Evolutionary conservation across 2,329 filamentous ascomycete species (phyloP).

Genomic region (Piedraia hortae): DNA sequence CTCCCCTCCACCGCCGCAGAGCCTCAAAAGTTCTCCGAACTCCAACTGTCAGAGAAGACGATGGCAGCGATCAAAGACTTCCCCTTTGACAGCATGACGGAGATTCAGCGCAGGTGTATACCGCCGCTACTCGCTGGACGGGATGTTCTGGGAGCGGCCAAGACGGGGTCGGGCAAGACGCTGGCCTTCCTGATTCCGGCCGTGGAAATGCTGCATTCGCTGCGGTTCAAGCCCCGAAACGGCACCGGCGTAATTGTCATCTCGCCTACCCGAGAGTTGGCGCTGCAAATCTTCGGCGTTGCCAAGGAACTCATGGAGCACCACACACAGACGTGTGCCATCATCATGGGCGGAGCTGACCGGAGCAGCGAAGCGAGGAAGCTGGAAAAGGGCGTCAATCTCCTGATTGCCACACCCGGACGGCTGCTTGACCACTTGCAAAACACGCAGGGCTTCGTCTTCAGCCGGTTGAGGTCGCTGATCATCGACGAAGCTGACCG

Average conservation of each 20-base stretch:
- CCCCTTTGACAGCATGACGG: conserved; percentile 87
- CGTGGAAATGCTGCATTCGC: conserved; percentile 67
- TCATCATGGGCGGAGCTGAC: conserved; percentile 89
- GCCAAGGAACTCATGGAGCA: conserved; percentile 76
- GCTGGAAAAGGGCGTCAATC: conserved; percentile 75
- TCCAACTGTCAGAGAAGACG: conserved; percentile 69
- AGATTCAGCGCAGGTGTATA: conserved; percentile 70
- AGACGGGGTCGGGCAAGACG: conserved; percentile 91
- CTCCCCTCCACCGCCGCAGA: conserved; percentile 32
- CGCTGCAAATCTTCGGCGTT: conserved; percentile 87
- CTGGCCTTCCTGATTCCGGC: conserved; percentile 83
- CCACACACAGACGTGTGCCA: conserved; percentile 86
- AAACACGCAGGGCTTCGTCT: conserved; percentile 68
- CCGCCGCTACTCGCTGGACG: conserved; percentile 68
- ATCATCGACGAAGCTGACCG: conserved; percentile 94
- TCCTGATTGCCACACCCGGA: conserved; percentile 81
- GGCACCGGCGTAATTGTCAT: conserved; percentile 77
- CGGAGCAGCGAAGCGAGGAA: conserved; percentile 77
- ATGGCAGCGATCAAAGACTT: conserved; percentile 71
- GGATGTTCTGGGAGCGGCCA: conserved; percentile 82
- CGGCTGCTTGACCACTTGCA: conserved; percentile 80
- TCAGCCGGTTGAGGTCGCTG: conserved; percentile 76
- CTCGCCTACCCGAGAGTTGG: conserved; percentile 77
- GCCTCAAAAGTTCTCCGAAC: conserved; percentile 46
- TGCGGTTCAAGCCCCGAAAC: conserved; percentile 86